Evolutionary conservation across 345 rosid species (phyloP).

Genomic region (Theobroma cacao): DNA sequence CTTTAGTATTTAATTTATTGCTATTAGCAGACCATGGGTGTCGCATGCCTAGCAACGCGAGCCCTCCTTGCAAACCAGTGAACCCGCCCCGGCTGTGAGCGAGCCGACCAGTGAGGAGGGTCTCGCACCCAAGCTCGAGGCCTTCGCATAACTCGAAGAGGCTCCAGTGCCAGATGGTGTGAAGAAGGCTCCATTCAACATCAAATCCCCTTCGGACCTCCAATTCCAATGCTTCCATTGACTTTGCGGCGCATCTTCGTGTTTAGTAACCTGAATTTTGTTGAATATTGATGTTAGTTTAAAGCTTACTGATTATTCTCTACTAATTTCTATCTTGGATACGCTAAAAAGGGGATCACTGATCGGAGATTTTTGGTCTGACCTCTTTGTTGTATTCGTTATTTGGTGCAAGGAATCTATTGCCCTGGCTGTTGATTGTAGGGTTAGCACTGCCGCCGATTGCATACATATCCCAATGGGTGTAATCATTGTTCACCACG

Average conservation of each 20-base stretch:
- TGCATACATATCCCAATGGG: constrained; percentile 70
- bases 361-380: not conserved
- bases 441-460: constrained; percentile 72
- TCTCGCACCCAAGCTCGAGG: constrained; percentile 53
- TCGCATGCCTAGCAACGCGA: constrained; percentile 36
- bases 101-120: constrained; percentile 50
- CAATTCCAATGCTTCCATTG: constrained; percentile 63
- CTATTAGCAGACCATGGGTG: not conserved
- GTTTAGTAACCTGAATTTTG: constrained; percentile 45
- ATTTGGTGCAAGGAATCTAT: constrained; percentile 58
- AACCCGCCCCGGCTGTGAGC: constrained; percentile 47
- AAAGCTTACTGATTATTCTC: too few relatives aligned
- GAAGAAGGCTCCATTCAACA: constrained; percentile 63
- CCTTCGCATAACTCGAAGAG: constrained; percentile 55
- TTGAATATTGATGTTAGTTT: not conserved
- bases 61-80: constrained; percentile 53
- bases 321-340: too few relatives aligned
- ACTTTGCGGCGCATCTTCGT: constrained; percentile 44
- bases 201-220: constrained; percentile 57
- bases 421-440: constrained; percentile 69
- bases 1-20: not conserved
- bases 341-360: not conserved
- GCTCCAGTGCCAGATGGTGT: constrained; percentile 47
- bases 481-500: constrained; percentile 69
- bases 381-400: constrained; percentile 47